Percentiles rank a stretch among this genome's conserved stretches.
phyloP scores from a whole-genome alignment of 495 filamentous ascomycete species.

The Hypomontagnella submonticulosa region DNA sequence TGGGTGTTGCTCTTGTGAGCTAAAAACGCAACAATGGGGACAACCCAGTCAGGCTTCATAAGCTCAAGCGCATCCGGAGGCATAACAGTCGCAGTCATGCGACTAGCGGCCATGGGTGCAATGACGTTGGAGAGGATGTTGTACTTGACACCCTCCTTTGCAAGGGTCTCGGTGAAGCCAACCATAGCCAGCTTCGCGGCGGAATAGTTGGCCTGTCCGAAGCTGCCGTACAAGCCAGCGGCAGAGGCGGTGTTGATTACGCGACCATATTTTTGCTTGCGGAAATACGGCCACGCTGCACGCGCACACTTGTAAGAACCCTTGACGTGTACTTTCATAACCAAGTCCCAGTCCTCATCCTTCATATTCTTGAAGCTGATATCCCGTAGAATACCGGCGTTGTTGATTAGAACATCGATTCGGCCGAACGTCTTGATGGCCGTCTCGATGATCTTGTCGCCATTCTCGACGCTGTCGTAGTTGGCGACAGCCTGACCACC shows the following conservation, averaged over 20 bases:
- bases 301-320: conserved; percentile 97
- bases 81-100: conserved; percentile 99
- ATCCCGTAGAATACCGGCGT: conserved; percentile 96
- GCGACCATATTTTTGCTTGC: conserved; percentile 97
- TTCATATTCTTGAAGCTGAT: conserved; percentile 99
- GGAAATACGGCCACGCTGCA: conserved; percentile 97
- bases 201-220: conserved; percentile 97
- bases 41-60: conserved; percentile 95
- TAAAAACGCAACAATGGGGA: conserved; percentile 90
- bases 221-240: conserved; percentile 94
- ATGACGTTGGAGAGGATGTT: conserved; percentile 98
- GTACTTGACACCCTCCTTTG: conserved; percentile 97
- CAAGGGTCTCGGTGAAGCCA: conserved; percentile 97
- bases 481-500: conserved; percentile 98
- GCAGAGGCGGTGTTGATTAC: conserved; percentile 97
- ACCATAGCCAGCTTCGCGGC: conserved; percentile 96
- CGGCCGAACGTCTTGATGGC: conserved; percentile 93
- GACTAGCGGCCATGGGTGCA: conserved; percentile 93
- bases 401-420: conserved; percentile 96
- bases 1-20: conserved; percentile 86
- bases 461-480: conserved; percentile 96
- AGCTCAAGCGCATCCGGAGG: conserved; percentile 89
- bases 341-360: conserved; percentile 95
- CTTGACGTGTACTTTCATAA: conserved; percentile 92
- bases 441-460: conserved; percentile 95